Conservation (phyloP, 305 asterid species). For the Fraxinus velutina region DNA sequence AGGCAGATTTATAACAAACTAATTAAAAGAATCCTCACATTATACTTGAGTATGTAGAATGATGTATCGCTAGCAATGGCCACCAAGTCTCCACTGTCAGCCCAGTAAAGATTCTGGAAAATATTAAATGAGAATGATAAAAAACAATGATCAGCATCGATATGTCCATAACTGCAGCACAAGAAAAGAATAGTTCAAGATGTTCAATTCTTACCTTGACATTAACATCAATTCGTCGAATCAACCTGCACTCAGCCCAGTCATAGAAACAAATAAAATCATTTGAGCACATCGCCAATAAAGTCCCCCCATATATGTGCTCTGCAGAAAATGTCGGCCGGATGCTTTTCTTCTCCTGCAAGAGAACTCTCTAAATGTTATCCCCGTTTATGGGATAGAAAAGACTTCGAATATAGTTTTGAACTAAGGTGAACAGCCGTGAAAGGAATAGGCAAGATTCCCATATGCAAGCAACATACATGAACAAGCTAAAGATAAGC, state of each 20-base stretch:
- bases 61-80: constrained; percentile 52
- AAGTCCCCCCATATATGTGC: constrained; percentile 83
- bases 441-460: background rate
- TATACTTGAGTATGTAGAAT: constrained; percentile 51
- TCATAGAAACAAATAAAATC: constrained; percentile 95
- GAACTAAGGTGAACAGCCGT: background rate
- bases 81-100: constrained; percentile 64
- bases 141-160: background rate
- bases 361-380: constrained; percentile 27
- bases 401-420: constrained; percentile 1
- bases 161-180: background rate
- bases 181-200: background rate
- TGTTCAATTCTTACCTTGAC: constrained; percentile 65
- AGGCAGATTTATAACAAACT: constrained; percentile 15
- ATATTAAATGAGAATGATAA: constrained; percentile 13
- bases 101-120: constrained; percentile 70
- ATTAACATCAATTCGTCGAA: constrained; percentile 85
- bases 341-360: constrained; percentile 97
- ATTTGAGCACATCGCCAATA: constrained; percentile 90
- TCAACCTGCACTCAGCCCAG: constrained; percentile 94
- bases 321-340: constrained; percentile 97
- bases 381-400: constrained; percentile 11
- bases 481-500: background rate
- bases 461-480: background rate
- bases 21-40: constrained; percentile 25